Conservation (phyloP, 148 eudicot genomes). For the Chenopodium suecicum region DNA sequence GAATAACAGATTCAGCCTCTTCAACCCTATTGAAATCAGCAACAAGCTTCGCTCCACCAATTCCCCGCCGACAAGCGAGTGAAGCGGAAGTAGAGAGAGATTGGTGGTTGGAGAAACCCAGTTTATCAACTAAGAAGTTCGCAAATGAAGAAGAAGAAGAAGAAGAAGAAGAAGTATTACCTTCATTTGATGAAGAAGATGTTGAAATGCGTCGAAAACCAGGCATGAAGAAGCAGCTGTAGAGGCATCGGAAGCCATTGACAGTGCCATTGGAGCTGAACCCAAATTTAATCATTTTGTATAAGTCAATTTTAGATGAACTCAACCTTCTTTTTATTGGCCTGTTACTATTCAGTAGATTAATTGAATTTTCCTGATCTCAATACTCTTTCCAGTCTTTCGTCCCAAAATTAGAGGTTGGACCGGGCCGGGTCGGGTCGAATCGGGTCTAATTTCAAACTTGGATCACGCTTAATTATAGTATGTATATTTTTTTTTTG, state of each 20-base stretch:
- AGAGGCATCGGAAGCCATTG: background rate
- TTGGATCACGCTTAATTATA: too few species aligned
- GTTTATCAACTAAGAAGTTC: background rate
- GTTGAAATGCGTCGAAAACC: background rate
- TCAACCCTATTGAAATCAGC: background rate
- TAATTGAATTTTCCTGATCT: too few species aligned
- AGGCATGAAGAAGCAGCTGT: background rate
- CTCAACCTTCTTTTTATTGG: background rate
- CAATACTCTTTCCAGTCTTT: too few species aligned
- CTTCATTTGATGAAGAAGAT: background rate
- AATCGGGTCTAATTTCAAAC: too few species aligned
- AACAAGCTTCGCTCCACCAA: too few species aligned
- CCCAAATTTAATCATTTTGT: background rate
- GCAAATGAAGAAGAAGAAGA: background rate
- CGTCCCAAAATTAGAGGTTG: too few species aligned
- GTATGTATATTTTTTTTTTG: too few species aligned
- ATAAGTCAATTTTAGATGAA: too few species aligned
- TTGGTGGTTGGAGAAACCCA: conserved; percentile 25
- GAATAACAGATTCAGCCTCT: conserved; percentile 14
- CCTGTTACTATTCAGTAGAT: too few species aligned
- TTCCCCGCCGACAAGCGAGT: background rate
- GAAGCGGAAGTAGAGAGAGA: conserved; percentile 27
- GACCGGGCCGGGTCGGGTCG: too few species aligned
- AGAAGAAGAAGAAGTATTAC: background rate
- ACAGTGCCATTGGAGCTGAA: background rate